Percentiles rank a stretch among this genome's conserved stretches.
These are phyloP conservation scores for Tetrahymena malaccensis DNA, from an alignment of 73 alveolate genomes.

Conservation along the genomic window DNA sequence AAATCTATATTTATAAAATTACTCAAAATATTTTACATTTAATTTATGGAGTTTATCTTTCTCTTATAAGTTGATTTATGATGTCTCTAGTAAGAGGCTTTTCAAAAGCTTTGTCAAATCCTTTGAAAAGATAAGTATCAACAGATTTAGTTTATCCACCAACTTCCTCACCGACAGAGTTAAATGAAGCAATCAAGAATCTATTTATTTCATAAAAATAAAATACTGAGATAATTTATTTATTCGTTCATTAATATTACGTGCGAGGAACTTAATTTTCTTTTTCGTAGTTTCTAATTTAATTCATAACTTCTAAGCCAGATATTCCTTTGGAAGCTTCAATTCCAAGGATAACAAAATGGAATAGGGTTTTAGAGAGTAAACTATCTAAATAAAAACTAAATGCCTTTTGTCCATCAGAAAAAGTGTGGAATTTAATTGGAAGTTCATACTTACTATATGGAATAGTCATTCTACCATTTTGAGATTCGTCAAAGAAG, in stretches of 20 bases:
- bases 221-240: not conserved
- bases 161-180: not conserved
- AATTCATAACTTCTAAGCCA: not conserved
- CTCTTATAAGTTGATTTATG: not conserved
- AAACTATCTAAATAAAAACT: not conserved
- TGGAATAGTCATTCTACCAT: not conserved
- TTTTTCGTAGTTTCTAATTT: not conserved
- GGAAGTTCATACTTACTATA: not conserved
- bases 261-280: not conserved
- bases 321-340: not conserved
- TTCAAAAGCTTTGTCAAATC: not conserved
- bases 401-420: not conserved
- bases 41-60: not conserved
- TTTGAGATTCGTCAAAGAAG: not conserved
- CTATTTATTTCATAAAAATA: not conserved
- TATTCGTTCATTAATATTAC: not conserved
- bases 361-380: not conserved
- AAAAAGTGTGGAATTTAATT: not conserved
- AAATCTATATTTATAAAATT: not conserved
- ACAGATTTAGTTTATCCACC: not conserved
- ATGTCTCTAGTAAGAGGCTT: not conserved
- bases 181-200: not conserved
- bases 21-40: not conserved
- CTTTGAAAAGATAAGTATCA: not conserved
- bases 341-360: not conserved